Evolutionary conservation across 2,329 filamentous ascomycete species (phyloP), one percentile per base, ranked within the genome.

Genomic region (Incumbomyces delicatus): DNA sequence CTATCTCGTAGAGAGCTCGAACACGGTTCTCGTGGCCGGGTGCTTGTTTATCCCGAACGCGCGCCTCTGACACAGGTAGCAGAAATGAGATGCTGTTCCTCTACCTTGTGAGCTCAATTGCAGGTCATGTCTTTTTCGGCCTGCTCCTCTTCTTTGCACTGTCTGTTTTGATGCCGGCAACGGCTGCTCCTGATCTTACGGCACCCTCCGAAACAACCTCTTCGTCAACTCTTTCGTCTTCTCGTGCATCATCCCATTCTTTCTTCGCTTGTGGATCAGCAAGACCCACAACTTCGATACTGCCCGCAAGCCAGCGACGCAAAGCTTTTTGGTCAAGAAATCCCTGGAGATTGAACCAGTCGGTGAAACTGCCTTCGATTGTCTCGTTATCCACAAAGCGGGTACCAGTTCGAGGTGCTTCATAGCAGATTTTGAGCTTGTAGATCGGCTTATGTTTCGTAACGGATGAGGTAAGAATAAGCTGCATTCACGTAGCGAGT

Each of bases 401-500:
- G 55, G 66, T 67, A 17, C 61, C 61, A 1, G 60, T 49, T 22
- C 37, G 6, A n/a, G 65, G 57, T 11, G 66, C 65, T 13, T 62
- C 63, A 48, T 70, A 70, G 22, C 55, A 57, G 43, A 95, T 73
- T 36, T 75, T 79, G 50, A 95, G 69, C 60, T 85, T 76, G 71
- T 98, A 98, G 37, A 80, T 76, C 1, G 88, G 87, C 33, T 82
- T 76, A 66, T 89, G 79, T 64, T 95, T 95, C 60, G 84, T 82
- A 1, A 79, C 80, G 1, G 75, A 77, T 33, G 81, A 86, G 1
- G 76, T 72, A 55, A 96, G 81, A 13, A 77, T 77, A 61, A 95
- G 76, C 83, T 92, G 53, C 40, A 13, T 22, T 10, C 20, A 13
- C 40, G 37, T 22, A 17, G 22, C 22, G 22, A 27, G 31, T 34